These are phyloP conservation scores for Exidia glandulosa DNA, from an alignment of 768 basidiomycete species.

Conservation along the genomic window DNA sequence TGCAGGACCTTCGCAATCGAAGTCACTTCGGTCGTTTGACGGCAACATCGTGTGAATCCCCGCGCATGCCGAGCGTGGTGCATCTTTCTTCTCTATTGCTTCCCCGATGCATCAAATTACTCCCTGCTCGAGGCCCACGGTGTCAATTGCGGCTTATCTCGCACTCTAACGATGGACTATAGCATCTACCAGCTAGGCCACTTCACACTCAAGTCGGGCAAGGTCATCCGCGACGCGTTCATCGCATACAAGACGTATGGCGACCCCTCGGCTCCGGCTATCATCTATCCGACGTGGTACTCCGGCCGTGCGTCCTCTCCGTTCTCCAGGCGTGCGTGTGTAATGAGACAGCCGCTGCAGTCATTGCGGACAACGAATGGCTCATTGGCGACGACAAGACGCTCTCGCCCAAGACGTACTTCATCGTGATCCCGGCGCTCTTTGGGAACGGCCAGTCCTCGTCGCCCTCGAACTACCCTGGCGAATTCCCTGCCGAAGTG, in stretches of 20 bases:
- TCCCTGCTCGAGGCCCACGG: no score
- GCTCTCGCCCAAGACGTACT: not conserved
- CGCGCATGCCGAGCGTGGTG: no score
- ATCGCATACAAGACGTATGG: not conserved
- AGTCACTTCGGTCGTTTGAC: no score
- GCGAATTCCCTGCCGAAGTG: not conserved
- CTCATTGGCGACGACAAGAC: not conserved
- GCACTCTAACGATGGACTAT: not conserved
- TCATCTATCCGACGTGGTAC: slow-evolving; percentile 1
- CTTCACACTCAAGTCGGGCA: not conserved
- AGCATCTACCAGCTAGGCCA: not conserved
- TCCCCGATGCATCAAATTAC: no score
- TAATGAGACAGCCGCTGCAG: not conserved
- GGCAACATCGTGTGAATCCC: no score
- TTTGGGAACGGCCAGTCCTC: not conserved
- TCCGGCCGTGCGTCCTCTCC: not conserved
- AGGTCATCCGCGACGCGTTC: not conserved
- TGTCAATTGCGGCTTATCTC: no score
- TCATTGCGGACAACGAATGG: not conserved
- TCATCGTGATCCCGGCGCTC: slow-evolving; percentile 1
- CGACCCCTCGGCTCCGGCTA: not conserved
- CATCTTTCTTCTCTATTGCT: no score
- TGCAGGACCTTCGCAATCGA: no score
- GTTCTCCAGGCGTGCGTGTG: not conserved
- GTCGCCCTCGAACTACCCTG: not conserved